Conservation (phyloP, 208 protist genomes). For the Leishmania amazonensis region DNA sequence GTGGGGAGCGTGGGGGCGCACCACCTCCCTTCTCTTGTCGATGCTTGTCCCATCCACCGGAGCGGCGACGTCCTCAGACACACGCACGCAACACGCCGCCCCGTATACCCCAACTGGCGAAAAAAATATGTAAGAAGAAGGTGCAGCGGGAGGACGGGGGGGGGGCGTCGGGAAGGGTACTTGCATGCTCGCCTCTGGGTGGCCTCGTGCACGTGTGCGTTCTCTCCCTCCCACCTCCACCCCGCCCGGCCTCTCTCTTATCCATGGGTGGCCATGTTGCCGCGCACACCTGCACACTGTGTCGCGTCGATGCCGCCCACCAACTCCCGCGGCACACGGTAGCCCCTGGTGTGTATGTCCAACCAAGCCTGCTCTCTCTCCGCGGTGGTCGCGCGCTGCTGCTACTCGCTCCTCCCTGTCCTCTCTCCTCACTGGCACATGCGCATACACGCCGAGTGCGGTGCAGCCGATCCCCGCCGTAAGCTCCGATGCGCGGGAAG, state of each 20-base stretch:
- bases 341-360: background rate
- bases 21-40: background rate
- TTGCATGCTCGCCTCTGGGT: background rate
- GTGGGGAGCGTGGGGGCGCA: background rate
- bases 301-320: background rate
- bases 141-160: background rate
- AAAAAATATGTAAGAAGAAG: background rate
- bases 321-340: background rate
- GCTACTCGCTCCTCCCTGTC: background rate
- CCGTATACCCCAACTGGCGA: background rate
- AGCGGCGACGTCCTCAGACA: background rate
- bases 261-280: too few species aligned
- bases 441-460: background rate
- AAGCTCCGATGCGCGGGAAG: slow-evolving; percentile 16
- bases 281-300: background rate
- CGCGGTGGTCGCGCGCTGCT: background rate
- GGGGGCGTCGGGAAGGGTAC: background rate
- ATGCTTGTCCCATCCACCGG: background rate
- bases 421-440: background rate
- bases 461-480: background rate
- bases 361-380: background rate
- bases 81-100: background rate
- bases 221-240: too few species aligned
- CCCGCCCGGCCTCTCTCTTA: too few species aligned
- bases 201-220: background rate